Evolutionary conservation across 2,329 filamentous ascomycete genomes (phyloP).

Genomic region (Phyllosticta paracitricarpa): DNA sequence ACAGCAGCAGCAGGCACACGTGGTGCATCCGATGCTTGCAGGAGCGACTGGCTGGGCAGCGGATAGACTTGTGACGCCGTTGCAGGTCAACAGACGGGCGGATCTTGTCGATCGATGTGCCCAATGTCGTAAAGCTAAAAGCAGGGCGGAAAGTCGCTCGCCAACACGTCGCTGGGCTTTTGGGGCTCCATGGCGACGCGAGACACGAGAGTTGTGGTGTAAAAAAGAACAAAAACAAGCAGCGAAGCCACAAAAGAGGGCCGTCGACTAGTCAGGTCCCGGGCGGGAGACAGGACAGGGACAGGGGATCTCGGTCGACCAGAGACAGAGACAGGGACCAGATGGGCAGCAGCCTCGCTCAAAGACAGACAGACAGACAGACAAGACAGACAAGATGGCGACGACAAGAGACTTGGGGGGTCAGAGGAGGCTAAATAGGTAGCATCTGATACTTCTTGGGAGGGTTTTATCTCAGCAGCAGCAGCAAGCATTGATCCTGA

Average conservation of each 20-base stretch:
- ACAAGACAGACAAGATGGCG: background rate
- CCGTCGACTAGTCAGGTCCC: background rate
- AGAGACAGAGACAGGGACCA: background rate
- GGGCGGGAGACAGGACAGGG: too few relatives aligned
- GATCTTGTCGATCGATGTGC: background rate
- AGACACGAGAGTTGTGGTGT: background rate
- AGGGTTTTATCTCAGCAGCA: background rate
- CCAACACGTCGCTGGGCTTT: constrained; percentile 10
- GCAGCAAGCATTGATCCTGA: background rate
- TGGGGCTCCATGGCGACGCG: constrained; percentile 8
- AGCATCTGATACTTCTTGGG: background rate
- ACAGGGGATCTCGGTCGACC: background rate
- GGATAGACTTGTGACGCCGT: background rate
- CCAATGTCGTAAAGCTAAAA: constrained; percentile 2
- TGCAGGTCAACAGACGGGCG: background rate
- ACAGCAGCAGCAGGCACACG: background rate
- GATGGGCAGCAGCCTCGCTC: background rate
- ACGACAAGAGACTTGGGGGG: background rate
- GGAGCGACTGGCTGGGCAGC: background rate
- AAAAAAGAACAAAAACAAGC: background rate
- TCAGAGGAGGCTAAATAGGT: background rate
- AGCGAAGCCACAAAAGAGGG: background rate
- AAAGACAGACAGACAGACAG: background rate
- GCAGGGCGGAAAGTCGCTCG: constrained; percentile 10
- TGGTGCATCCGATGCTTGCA: background rate